These are phyloP conservation scores for Chamaecyparis obtusa DNA, from an alignment of 75 land plant species.

Conservation along the genomic window DNA sequence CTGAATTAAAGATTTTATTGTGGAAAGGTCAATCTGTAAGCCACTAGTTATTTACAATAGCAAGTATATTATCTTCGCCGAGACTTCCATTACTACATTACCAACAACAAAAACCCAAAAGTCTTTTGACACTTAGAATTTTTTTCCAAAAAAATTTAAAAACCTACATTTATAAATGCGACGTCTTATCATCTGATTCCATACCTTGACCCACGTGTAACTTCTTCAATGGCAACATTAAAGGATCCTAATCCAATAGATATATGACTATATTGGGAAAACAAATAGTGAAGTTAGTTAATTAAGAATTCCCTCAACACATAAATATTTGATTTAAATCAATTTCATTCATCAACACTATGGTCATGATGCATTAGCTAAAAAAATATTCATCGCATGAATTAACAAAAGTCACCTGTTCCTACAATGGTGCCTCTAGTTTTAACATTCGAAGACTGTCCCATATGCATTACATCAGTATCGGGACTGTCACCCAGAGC, in stretches of 20 bases:
- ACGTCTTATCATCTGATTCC: too few relatives aligned
- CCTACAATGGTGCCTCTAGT: conserved; percentile 37
- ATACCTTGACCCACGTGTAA: conserved; percentile 35
- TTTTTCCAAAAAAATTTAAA: too few relatives aligned
- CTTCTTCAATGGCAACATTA: conserved; percentile 36
- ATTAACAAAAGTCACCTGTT: neutral
- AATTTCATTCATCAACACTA: neutral
- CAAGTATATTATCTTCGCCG: too few relatives aligned
- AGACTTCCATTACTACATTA: too few relatives aligned
- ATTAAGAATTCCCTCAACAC: neutral
- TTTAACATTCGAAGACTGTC: conserved; percentile 38
- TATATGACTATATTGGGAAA: conserved; percentile 58
- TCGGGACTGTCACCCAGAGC: conserved; percentile 74
- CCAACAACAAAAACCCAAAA: too few relatives aligned
- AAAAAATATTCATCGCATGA: too few relatives aligned
- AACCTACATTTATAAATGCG: too few relatives aligned
- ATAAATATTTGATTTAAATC: neutral
- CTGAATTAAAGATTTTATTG: too few relatives aligned
- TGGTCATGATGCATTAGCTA: neutral
- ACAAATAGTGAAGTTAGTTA: neutral
- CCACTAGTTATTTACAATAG: too few relatives aligned
- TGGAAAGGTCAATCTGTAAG: too few relatives aligned
- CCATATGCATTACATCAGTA: conserved; percentile 82
- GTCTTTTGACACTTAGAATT: too few relatives aligned
- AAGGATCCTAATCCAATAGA: conserved; percentile 54